Base-by-base conservation (phyloP, 2,329 filamentous ascomycete species). In the Diaporthe vexans region DNA sequence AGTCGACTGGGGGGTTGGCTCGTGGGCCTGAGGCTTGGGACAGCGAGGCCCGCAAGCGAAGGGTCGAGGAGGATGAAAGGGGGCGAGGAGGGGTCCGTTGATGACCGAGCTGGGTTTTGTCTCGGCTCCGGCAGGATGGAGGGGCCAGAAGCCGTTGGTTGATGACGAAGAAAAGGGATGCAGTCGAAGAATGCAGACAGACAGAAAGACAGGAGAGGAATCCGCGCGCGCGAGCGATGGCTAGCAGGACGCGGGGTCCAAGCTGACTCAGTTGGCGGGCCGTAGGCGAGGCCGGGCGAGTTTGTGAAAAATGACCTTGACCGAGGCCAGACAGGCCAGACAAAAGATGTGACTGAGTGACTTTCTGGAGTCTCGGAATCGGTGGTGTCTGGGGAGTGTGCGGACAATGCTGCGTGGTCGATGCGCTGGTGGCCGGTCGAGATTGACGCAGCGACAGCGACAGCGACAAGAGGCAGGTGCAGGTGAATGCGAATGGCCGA, bases 171-270 rank as follows among this genome's bases (percentile, higher is more conserved):
- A 43, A 72, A 76, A 76, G 72, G 72, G 72, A 70, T 76, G 74
- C 70, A 63, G 52, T 75, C 59, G 72, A 72, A 71, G 67, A 61
- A 69, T 72, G 74, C 72, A 68, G 59, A 72, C 67, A 74, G 74
- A 43, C 35, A 13, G 35, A 37, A 11, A 71, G 59, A 72, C 67
- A 76, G 74, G 69, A 58, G 71, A 72, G 58, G 59, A 71, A 54
- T 57, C 54, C 68, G 72, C 61, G 72, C 57, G 72, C 61, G 72
- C 57, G 72, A 59, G 72, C 61, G 56, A 73, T 59, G 70, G 61
- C 56, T 73, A 51, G 59, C 35, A 74, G 59, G 74, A 72, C 74
- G 74, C 74, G 74, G 74, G 74, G 74, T 75, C 74, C 74, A 75
- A 68, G 74, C 74, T 75, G 74, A 75, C 72, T 75, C 74, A 71